A percentile compares a stretch with the other conserved stretches of the same genome.
These are phyloP conservation scores for Trebouxia sp. DNA, from an alignment of 139 green algal genomes.

Conservation along the genomic window DNA sequence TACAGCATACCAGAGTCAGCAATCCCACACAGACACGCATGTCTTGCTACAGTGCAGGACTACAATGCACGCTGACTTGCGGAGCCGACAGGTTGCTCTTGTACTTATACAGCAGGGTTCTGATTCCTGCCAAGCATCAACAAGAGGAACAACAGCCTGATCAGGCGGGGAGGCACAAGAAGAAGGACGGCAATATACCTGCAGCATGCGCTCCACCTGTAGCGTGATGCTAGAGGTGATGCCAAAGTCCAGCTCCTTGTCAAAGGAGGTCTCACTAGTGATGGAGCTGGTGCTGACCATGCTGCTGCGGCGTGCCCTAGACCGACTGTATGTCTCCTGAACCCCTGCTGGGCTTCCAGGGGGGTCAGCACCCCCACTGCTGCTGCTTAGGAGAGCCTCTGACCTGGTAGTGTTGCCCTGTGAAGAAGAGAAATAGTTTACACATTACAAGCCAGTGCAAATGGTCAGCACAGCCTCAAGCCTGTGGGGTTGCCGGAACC, in stretches of 20 bases:
- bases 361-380: not conserved
- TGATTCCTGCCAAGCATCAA: too few species aligned
- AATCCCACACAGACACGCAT: too few species aligned
- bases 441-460: too few species aligned
- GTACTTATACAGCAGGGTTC: too few species aligned
- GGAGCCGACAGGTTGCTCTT: too few species aligned
- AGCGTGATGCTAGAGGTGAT: constrained; percentile 4
- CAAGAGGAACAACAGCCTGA: too few species aligned
- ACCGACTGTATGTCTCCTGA: not conserved
- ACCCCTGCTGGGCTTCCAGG: not conserved
- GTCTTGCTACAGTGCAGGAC: too few species aligned
- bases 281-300: constrained; percentile 12
- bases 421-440: not conserved
- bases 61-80: too few species aligned
- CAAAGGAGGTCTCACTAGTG: not conserved
- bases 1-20: too few species aligned
- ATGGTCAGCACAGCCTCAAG: too few species aligned
- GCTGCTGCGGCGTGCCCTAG: constrained; percentile 12
- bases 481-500: too few species aligned
- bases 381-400: not conserved
- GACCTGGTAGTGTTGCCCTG: constrained; percentile 3
- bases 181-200: not conserved
- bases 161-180: too few species aligned
- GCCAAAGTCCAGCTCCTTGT: constrained; percentile 6
- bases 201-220: constrained; percentile 20